Base-by-base conservation (phyloP, 2,329 filamentous ascomycete species). In the Diaporthe destruens region DNA sequence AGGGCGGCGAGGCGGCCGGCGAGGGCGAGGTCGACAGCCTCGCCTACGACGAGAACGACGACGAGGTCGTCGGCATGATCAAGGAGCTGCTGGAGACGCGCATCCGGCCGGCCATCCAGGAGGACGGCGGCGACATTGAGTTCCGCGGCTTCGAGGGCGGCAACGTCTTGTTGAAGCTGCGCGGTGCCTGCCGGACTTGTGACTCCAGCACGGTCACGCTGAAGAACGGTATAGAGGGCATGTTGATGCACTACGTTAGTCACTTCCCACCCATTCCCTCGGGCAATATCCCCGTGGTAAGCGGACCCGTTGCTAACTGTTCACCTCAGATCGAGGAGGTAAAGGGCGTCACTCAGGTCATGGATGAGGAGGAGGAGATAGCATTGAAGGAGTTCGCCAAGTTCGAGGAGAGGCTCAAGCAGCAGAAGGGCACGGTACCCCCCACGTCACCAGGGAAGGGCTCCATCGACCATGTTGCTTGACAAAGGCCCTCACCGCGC, bases 71-170 rank as follows among this genome's bases (percentile, higher is more conserved):
- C 11, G 93, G 94, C 73, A 98, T 98, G 96, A 98, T 99, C 84
- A 98, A 98, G 85, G 96, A 99, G 84, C 86, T 99, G 42, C 87
- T 99, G 47, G 96, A 99, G 83, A 99, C 96, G 34, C 89, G 96
- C 75, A 98, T 99, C 79, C 89, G 96, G 55, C 96, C 96, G 0
- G 94, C 96, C 0, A 99, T 99, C 75, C 96, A 98, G 82, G 96
- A 98, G 81, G 96, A 99, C 77, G 96, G 96, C 61, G 96, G 96
- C 57, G 96, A 99, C 81, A 98, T 99, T 79, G 96, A 99, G 82
- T 97, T 96, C 81, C 88, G 94, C 23, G 96, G 96, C 0, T 98
- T 98, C 78, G 89, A 95, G 76, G 89, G 94, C 77, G 96, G 96
- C 0, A 89, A 92, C 75, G 96, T 98, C n/a, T 81, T 90, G 77